Conservation (phyloP, 345 rosid genomes). For the Citrus hindsii region DNA sequence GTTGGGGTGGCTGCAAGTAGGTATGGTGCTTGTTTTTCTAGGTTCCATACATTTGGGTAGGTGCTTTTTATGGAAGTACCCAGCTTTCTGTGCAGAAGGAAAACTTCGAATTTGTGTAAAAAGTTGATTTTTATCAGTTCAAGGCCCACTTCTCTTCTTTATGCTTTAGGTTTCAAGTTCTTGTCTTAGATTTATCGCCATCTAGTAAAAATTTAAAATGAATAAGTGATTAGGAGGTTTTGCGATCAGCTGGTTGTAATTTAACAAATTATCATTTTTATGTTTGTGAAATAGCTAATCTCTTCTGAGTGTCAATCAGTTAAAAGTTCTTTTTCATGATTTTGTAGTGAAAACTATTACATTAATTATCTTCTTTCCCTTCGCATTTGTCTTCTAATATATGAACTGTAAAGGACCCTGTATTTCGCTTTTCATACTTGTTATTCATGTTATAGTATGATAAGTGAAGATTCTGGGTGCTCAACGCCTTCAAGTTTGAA, state of each 20-base stretch:
- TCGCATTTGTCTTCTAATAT: neutral
- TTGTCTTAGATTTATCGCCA: neutral
- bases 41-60: neutral
- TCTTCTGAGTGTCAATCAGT: too few relatives aligned
- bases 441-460: too few relatives aligned
- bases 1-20: slow-evolving; percentile 46
- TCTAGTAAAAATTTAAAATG: neutral
- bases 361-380: neutral
- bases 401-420: neutral
- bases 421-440: too few relatives aligned
- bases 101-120: neutral
- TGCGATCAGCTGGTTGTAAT: too few relatives aligned
- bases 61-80: neutral
- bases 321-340: too few relatives aligned
- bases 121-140: neutral
- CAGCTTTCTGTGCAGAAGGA: neutral
- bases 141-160: neutral
- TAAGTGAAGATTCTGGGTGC: too few relatives aligned
- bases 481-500: too few relatives aligned
- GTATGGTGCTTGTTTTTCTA: slow-evolving; percentile 21
- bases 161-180: neutral
- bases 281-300: too few relatives aligned
- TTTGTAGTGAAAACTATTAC: too few relatives aligned
- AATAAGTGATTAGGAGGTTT: neutral
- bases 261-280: too few relatives aligned